Evolutionary conservation across 768 basidiomycete species (phyloP).

Genomic region (Xerocomellus chrysenteron): DNA sequence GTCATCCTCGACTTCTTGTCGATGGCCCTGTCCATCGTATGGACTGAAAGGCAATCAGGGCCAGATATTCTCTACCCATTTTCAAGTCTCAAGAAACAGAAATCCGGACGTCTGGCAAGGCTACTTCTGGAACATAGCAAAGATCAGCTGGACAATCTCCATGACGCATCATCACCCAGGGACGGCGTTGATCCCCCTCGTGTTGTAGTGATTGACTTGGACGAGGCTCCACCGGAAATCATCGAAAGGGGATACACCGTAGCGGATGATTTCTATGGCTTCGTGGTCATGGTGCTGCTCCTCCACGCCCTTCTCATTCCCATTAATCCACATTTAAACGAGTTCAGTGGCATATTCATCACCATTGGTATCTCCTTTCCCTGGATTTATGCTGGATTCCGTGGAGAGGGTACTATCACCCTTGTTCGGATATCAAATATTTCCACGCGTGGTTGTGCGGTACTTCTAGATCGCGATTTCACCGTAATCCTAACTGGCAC

Average conservation of each 20-base stretch:
- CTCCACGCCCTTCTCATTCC: not conserved
- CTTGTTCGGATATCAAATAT: not conserved
- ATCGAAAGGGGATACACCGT: not conserved
- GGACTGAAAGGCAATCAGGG: not conserved
- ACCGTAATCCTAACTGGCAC: not conserved
- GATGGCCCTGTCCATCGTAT: not conserved
- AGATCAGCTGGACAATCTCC: not conserved
- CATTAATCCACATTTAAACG: not conserved
- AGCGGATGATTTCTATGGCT: not conserved
- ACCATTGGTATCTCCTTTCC: not conserved
- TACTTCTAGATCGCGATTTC: constrained; percentile 2
- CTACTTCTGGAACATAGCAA: constrained; percentile 2
- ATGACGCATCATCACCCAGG: not conserved
- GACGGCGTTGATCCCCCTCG: not conserved
- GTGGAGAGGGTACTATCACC: not conserved
- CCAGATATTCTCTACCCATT: constrained; percentile 9
- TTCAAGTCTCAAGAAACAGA: constrained; percentile 4
- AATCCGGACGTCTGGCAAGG: constrained; percentile 4
- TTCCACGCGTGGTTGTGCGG: not conserved
- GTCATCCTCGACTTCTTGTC: constrained; percentile 7
- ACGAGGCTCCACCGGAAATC: not conserved
- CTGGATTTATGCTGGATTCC: not conserved
- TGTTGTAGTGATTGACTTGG: not conserved
- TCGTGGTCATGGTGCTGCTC: not conserved
- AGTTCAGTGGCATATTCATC: too few relatives aligned